A percentile compares a stretch with the other conserved stretches of the same genome.
These are phyloP conservation scores for Xylariaceae sp. DNA, from an alignment of 2,329 filamentous ascomycete genomes.

Conservation along the genomic window DNA sequence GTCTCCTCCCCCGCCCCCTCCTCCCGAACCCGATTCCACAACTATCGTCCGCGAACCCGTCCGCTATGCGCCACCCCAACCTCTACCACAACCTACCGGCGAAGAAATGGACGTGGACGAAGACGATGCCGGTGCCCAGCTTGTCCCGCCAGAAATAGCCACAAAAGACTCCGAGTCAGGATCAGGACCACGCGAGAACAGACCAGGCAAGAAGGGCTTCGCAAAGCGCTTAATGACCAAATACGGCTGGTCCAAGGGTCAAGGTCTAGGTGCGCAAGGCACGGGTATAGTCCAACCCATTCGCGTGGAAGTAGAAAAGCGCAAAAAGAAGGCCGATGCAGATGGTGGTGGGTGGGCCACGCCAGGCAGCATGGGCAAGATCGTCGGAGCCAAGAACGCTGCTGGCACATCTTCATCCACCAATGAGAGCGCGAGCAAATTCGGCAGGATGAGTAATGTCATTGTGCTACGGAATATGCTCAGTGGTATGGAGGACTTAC, in stretches of 20 bases:
- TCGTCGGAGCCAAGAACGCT: constrained; percentile 64
- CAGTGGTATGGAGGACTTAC: constrained; percentile 71
- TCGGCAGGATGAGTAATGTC: constrained; percentile 75
- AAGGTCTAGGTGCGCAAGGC: constrained; percentile 77
- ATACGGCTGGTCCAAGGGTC: constrained; percentile 87
- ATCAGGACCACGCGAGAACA: constrained; percentile 50
- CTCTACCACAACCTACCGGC: constrained; percentile 35
- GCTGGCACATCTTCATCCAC: constrained; percentile 11
- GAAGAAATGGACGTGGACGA: constrained; percentile 37
- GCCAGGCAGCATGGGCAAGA: constrained; percentile 67
- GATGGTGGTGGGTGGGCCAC: constrained; percentile 75
- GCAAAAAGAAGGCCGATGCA: constrained; percentile 72
- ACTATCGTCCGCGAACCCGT: constrained; percentile 77
- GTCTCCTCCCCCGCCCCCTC: constrained; percentile 32
- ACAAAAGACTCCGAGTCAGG: constrained; percentile 4
- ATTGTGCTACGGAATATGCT: constrained; percentile 83
- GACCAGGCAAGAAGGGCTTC: constrained; percentile 79
- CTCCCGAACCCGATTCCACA: constrained; percentile 40
- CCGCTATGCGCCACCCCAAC: constrained; percentile 59
- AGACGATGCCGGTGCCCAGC: constrained; percentile 29
- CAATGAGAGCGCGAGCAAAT: constrained; percentile 39
- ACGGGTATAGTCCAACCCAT: constrained; percentile 83
- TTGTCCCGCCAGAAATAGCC: constrained; percentile 26
- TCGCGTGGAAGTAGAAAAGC: constrained; percentile 79
- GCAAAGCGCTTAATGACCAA: constrained; percentile 87